Conservation (phyloP, 202 grass and related monocot genomes). For the Brachypodium distachyon region DNA sequence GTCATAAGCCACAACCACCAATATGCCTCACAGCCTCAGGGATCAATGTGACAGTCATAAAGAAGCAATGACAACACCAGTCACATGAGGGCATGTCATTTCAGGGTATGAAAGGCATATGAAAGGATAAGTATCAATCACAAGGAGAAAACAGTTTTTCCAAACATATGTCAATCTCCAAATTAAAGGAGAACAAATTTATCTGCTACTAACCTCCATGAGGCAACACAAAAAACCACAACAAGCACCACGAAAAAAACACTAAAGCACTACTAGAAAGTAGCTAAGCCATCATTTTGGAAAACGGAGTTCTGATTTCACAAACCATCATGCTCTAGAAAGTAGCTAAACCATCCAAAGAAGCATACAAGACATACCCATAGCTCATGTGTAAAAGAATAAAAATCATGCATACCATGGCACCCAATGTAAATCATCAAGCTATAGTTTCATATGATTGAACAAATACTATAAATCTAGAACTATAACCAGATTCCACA, state of each 20-base stretch:
- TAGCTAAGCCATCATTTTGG: too few species aligned
- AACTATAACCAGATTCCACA: neutral
- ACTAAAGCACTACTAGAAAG: neutral
- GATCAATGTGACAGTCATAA: neutral
- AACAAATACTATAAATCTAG: neutral
- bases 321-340: neutral
- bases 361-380: neutral
- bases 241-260: neutral
- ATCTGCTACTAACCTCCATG: neutral
- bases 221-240: neutral
- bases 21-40: too few species aligned
- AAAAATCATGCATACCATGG: neutral
- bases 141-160: neutral
- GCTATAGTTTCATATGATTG: neutral
- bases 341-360: neutral
- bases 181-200: neutral
- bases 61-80: neutral
- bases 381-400: neutral
- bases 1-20: neutral
- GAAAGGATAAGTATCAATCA: neutral
- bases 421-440: neutral
- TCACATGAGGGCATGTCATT: neutral
- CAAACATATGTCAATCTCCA: neutral
- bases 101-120: neutral
- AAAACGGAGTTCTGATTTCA: neutral